Percentiles rank a stretch among this genome's conserved stretches.
These are phyloP conservation scores for Fusarium newnesense DNA, from an alignment of 2,329 filamentous ascomycete genomes.

Conservation along the genomic window DNA sequence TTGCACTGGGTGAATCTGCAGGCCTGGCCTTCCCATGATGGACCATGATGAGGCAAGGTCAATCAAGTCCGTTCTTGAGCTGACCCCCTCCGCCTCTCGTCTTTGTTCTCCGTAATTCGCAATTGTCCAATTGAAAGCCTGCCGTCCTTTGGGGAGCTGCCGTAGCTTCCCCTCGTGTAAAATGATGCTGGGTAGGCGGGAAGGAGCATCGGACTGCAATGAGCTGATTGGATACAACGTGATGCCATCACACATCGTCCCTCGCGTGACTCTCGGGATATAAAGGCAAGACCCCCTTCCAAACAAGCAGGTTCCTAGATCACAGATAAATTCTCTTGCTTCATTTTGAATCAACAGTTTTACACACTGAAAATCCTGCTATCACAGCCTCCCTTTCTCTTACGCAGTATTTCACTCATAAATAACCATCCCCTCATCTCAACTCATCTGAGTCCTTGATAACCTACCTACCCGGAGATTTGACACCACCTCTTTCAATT, in stretches of 20 bases:
- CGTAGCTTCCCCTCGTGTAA: not conserved
- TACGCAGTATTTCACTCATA: not conserved
- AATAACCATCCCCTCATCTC: not conserved
- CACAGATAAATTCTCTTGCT: not conserved
- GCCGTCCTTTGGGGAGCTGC: constrained; percentile 16
- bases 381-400: not conserved
- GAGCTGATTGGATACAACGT: constrained; percentile 44
- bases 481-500: not conserved
- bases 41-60: constrained; percentile 17
- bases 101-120: constrained; percentile 9
- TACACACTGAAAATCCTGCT: not conserved
- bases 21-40: constrained; percentile 15
- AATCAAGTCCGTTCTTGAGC: not conserved
- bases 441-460: not conserved
- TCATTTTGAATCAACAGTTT: not conserved
- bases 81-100: constrained; percentile 16
- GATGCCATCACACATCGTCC: constrained; percentile 40
- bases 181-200: not conserved
- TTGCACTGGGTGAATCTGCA: not conserved
- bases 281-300: constrained; percentile 38
- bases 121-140: constrained; percentile 29
- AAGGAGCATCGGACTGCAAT: constrained; percentile 33
- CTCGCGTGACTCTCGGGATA: constrained; percentile 45
- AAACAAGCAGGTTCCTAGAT: constrained; percentile 2
- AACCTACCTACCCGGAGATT: not conserved